Percentiles rank a stretch among this genome's conserved stretches.
Evolutionary conservation across 192 early-diverging fungal species (phyloP).

Genomic region (Rhizophagus prolifer): DNA sequence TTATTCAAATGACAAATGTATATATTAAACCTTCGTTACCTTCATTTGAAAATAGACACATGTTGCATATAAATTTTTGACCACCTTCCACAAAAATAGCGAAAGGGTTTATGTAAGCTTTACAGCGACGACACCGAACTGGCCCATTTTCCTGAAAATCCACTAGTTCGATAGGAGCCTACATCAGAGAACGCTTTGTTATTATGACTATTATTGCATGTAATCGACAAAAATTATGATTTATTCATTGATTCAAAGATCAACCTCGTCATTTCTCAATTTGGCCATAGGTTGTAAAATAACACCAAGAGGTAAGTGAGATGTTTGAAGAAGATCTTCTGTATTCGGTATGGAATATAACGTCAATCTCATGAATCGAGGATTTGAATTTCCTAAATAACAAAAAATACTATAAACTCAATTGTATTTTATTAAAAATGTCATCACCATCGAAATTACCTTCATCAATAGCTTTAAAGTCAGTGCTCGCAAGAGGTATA

Average conservation of each 20-base stretch:
- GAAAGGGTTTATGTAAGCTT: constrained; percentile 92
- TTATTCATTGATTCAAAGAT: constrained; percentile 21
- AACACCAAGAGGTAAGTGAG: constrained; percentile 83
- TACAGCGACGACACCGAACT: constrained; percentile 86
- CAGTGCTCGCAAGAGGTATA: constrained; percentile 78
- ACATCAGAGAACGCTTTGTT: neutral
- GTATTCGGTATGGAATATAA: constrained; percentile 83
- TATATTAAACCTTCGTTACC: constrained; percentile 35
- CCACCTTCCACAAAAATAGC: constrained; percentile 89
- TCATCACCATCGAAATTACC: constrained; percentile 42
- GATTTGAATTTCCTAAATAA: constrained; percentile 74
- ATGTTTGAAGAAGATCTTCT: constrained; percentile 74
- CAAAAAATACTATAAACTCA: neutral
- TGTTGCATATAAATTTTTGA: constrained; percentile 89
- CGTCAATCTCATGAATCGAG: constrained; percentile 88
- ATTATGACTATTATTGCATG: neutral
- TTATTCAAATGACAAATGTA: neutral
- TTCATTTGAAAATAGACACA: constrained; percentile 87
- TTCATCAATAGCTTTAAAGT: constrained; percentile 84
- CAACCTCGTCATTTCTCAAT: constrained; percentile 69
- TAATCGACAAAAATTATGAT: neutral
- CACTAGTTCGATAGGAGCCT: constrained; percentile 72
- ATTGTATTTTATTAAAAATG: neutral
- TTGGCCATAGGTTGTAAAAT: constrained; percentile 92
- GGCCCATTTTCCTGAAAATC: constrained; percentile 87